Evolutionary conservation across 2,329 filamentous ascomycete species (phyloP), one percentile per base, ranked within the genome.

Genomic region (Leptoxyphium fumago): DNA sequence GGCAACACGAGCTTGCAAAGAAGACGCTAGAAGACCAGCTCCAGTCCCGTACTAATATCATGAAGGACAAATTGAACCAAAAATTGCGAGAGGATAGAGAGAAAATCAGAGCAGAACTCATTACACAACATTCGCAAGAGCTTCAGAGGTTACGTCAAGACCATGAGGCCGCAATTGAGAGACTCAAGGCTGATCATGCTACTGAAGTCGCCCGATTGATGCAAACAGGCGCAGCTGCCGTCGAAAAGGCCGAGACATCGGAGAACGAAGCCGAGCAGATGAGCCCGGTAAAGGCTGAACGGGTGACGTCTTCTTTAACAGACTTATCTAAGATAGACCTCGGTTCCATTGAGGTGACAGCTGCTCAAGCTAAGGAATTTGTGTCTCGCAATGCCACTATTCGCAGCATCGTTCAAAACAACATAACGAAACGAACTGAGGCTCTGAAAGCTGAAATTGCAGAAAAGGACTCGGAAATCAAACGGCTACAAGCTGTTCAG

Each of bases 51-150:
- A 78, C 78, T 1, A 76, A 84, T 38, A 75, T 74, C 58, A 82
- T 85, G 80, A 82, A 79, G 55, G 70, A 74, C 17, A 64, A 73
- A 1, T 64, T 85, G 41, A 81, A 79, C 54, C 78, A 76, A 57
- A 85, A 82, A 57, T 69, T 94, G 13, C 63, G 59, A 8, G 74
- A 79, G 41, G 63, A 48, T 15, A 52, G 69, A 10, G 70, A 65
- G 48, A 64, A 68, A 29, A 51, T 55, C 9, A 49, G 55, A 17
- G 45, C 61, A 43, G 56, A 60, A 44, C 30, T 65, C 11, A 53
- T 58, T 38, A 53, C 55, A 36, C 59, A 67, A 44, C 67, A 75
- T 43, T 64, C 69, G 40, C 63, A 68, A 43, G 70, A 71, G 48
- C 50, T 74, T 7, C 66, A 73, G 50, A 65, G 64, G 40, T 53